phyloP scores from a whole-genome alignment of 1,284 basidiomycete species.

The Trichosporon asahii region DNA sequence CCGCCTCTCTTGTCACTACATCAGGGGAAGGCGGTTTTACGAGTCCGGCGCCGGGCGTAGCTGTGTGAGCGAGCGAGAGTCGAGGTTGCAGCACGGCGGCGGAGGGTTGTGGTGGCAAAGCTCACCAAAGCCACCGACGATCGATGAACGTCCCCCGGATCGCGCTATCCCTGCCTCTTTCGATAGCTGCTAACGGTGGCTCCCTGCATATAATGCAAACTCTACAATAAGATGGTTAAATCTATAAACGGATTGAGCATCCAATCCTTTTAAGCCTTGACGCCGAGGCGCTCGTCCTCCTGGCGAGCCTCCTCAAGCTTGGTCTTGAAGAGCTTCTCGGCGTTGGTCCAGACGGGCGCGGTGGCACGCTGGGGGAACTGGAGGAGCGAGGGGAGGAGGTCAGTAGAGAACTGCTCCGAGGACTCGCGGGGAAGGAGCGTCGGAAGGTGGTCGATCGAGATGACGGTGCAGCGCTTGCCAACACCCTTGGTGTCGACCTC shows the following conservation, averaged over 20 bases:
- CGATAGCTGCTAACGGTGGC: not conserved
- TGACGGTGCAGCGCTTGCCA: constrained; percentile 62
- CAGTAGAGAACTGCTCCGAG: constrained; percentile 90
- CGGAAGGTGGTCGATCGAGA: constrained; percentile 97
- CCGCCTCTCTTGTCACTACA: too few relatives aligned
- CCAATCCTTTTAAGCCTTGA: constrained; percentile 32
- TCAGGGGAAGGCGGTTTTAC: too few relatives aligned
- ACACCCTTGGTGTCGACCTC: constrained; percentile 71
- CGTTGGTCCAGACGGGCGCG: constrained; percentile 83
- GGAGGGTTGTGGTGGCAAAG: too few relatives aligned
- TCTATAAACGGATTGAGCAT: not conserved
- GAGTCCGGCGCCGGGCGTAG: too few relatives aligned
- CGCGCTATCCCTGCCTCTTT: too few relatives aligned
- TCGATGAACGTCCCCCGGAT: too few relatives aligned
- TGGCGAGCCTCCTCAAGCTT: constrained; percentile 61
- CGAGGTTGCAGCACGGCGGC: too few relatives aligned
- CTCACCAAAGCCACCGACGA: too few relatives aligned
- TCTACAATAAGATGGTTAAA: constrained; percentile 8
- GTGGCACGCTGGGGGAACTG: constrained; percentile 66
- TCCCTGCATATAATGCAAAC: not conserved
- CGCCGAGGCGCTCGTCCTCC: constrained; percentile 45
- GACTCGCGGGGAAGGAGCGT: constrained; percentile 88
- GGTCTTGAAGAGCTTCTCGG: constrained; percentile 76
- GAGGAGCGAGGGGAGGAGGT: constrained; percentile 82
- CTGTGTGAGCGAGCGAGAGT: too few relatives aligned